phyloP scores from a whole-genome alignment of 768 basidiomycete genomes.

The Lentinula aciculospora region DNA sequence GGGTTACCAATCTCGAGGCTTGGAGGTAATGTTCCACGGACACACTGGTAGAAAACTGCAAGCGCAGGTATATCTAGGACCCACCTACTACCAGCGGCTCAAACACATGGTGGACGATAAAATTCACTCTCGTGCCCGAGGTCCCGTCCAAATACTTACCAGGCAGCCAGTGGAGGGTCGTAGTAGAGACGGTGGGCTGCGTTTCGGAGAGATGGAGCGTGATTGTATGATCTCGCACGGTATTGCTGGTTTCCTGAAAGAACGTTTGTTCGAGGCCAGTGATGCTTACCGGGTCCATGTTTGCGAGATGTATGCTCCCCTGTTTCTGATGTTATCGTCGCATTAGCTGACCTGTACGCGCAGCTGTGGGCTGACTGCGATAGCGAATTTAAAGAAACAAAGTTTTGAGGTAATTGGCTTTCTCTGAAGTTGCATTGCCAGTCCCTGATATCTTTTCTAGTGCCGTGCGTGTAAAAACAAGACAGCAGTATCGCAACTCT shows the following conservation, averaged over 20 bases:
- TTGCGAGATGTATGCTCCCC: conserved; percentile 80
- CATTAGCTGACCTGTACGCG: conserved; percentile 12
- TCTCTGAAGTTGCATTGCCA: background rate
- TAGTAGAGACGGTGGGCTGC: conserved; percentile 96
- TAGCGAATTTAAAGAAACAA: conserved; percentile 99
- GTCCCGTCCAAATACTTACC: conserved; percentile 96
- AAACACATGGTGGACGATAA: conserved; percentile 99
- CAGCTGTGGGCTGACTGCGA: conserved; percentile 93
- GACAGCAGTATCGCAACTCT: conserved; percentile 86
- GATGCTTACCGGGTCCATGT: conserved; percentile 93
- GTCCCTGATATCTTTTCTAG: conserved; percentile 19
- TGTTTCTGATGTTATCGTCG: background rate
- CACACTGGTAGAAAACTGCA: conserved; percentile 98
- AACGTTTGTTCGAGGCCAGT: conserved; percentile 90
- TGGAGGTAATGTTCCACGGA: conserved; percentile 98
- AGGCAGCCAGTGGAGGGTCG: conserved; percentile 98
- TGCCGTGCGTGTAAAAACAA: conserved; percentile 98
- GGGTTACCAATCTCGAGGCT: conserved; percentile 94
- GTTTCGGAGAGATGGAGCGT: conserved; percentile 99
- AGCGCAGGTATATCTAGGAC: conserved; percentile 97
- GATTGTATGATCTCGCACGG: conserved; percentile 99
- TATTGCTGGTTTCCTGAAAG: conserved; percentile 96
- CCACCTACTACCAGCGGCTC: conserved; percentile 97
- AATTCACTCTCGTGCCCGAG: conserved; percentile 95
- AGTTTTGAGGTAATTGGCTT: conserved; percentile 69